Base-by-base conservation (phyloP, 345 rosid species). In the Eucalyptus sideroxylon region DNA sequence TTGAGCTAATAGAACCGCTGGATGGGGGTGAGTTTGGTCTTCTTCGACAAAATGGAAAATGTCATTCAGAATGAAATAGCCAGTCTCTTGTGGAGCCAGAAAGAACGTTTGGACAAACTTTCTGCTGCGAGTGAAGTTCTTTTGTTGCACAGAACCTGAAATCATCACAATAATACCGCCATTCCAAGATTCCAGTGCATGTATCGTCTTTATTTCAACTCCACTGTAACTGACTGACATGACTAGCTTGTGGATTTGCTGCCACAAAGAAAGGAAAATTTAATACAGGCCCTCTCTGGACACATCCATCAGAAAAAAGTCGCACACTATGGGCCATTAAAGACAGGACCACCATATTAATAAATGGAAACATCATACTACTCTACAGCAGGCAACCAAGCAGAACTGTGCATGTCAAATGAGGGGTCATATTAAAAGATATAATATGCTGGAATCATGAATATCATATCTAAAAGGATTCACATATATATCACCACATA, bases 31-130 rank as follows among this genome's bases (percentile, higher is more conserved):
- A 89, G 93, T 65, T n/a, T 87, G 90, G 69, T 93, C 95, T 47
- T 94, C 96, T 50, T 94, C 95, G 47, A 93, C 65, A 87, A 93
- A 94, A 90, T 93, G 96, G 90, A 95, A 96, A 72, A 96, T 93
- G 89, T 95, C 97, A 91, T 94, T 96, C 40, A 96, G 95, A 90
- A 96, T 94, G 91, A 93, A 95, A 88, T 89, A 95, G 45, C 97
- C 97, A 89, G 92, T 94, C 91, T 94, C 95, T 88, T 96, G 98
- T 85, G 98, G 97, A 82, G 97, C 97, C 89, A 96, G 95, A 90
- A 95, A 96, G 91, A 96, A 94, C 0, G 96, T 94, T 91, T 95
- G 93, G 88, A 95, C 92, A 91, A 96, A 96, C 90, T 93, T 93
- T 89, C 96, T 94, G 93, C 93, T 91, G 59, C 87, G 91, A 87